These are phyloP conservation scores for Aspergillus sclerotioniger DNA, from an alignment of 495 filamentous ascomycete genomes.

Conservation along the genomic window DNA sequence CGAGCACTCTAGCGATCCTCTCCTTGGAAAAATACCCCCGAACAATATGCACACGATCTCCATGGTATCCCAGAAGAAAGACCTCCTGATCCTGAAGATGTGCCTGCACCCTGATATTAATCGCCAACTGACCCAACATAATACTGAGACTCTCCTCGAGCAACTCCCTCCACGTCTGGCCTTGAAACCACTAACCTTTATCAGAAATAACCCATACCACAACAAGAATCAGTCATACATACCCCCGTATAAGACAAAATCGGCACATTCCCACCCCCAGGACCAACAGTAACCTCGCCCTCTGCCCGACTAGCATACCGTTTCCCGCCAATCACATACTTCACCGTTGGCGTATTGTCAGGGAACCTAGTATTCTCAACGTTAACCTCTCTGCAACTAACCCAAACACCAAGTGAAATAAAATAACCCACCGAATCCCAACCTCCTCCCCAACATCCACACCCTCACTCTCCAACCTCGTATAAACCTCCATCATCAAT, in stretches of 20 bases:
- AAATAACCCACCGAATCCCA: background rate
- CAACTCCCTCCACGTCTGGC: slow-evolving; percentile 14
- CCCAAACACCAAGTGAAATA: background rate
- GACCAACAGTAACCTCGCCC: background rate
- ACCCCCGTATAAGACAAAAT: slow-evolving; percentile 10
- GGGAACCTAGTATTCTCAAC: background rate
- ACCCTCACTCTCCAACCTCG: background rate
- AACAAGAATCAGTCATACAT: background rate
- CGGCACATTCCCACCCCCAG: background rate
- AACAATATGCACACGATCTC: background rate
- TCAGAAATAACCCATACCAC: background rate
- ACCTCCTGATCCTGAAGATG: background rate
- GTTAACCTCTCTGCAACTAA: background rate
- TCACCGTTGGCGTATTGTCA: background rate
- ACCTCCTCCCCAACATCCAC: background rate
- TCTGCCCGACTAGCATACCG: background rate
- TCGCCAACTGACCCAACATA: slow-evolving; percentile 13
- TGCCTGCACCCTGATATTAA: background rate
- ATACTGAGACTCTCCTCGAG: slow-evolving; percentile 10
- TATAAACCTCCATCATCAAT: slow-evolving; percentile 2
- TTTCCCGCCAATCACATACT: slow-evolving; percentile 5
- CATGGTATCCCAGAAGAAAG: slow-evolving; percentile 8
- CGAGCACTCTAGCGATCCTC: background rate
- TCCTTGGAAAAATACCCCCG: background rate
- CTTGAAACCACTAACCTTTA: slow-evolving; percentile 6